Conservation (phyloP, 352 stramenopile genomes). For the Pythium insidiosum region DNA sequence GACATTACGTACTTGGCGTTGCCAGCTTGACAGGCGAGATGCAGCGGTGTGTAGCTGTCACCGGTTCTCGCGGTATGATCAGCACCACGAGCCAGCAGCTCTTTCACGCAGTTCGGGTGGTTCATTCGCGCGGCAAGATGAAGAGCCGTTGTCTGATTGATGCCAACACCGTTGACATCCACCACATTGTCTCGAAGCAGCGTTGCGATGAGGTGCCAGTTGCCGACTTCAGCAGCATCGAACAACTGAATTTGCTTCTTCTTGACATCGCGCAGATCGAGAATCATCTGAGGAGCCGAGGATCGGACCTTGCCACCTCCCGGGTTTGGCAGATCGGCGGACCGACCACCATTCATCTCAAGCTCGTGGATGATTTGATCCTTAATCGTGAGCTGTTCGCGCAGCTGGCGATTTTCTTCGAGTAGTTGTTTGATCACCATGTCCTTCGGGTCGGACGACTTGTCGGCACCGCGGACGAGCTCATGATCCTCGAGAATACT, state of each 20-base stretch:
- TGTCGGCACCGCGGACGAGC: conserved; percentile 70
- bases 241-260: conserved; percentile 88
- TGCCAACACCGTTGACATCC: conserved; percentile 80
- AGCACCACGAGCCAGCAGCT: conserved; percentile 58
- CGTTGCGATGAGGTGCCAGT: conserved; percentile 75
- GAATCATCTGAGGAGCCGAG: conserved; percentile 68
- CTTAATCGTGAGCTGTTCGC: conserved; percentile 73
- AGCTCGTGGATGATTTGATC: conserved; percentile 82
- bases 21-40: conserved; percentile 62
- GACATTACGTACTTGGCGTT: conserved; percentile 40
- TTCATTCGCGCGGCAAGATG: conserved; percentile 73
- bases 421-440: conserved; percentile 83
- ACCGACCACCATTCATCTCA: conserved; percentile 55
- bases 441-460: conserved; percentile 80
- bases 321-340: conserved; percentile 9
- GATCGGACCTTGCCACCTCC: conserved; percentile 27
- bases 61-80: conserved; percentile 59
- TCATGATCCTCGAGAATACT: conserved; percentile 81
- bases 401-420: conserved; percentile 71
- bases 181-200: conserved; percentile 78
- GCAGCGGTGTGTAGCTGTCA: conserved; percentile 76
- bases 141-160: conserved; percentile 80
- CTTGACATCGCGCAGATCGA: conserved; percentile 79
- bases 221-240: conserved; percentile 76
- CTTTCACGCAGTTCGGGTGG: conserved; percentile 65